Base-by-base conservation (phyloP, 352 stramenopile genomes). In the Thalassiosira gravida region DNA sequence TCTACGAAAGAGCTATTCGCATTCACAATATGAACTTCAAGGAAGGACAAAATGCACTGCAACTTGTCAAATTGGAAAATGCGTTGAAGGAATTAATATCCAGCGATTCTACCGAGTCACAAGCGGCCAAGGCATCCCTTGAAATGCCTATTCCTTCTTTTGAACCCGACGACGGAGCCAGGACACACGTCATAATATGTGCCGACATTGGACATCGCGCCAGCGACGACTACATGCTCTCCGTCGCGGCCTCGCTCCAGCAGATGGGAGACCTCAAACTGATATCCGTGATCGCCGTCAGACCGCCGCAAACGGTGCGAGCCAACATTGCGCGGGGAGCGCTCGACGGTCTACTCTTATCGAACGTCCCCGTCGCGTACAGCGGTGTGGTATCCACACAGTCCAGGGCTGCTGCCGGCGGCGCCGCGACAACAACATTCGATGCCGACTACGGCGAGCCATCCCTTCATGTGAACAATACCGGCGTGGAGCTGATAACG, bases 1-100 rank as follows among this genome's bases (percentile, higher is more conserved):
- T 80, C 37, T 86, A 78, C 49, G 57, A 71, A 55, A 66, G 74
- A 29, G 79, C 74, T 11, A 50, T 86, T 13, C 24, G 39, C 13
- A 86, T 86, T 67, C 79, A 86, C 25, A 57, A 66, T 1, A 59
- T 71, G n/a, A 83, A 83, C 46, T 83, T 79, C 57, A 73, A 42
- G 50, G 68, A 57, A 8, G 61, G 44, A n/a, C 59, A 80, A 42
- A 70, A 77, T 56, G 57, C 29, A 30, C 50, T 49, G 7, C 68
- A 82, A 61, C 25, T 74, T 18, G 47, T 74, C 42, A 75, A 65
- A 56, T 76, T 70, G 39, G 30, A 79, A 24, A 39, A 67, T 78
- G 52, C 22, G 46, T 18, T 83, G 58, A n/a, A 61, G 18, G 37
- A 69, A 27, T n/a, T n/a, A n/a, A 30, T 71, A 25, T 44, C 59